Evolutionary conservation across 1,139 yeast genomes (phyloP), one percentile per base, ranked within the genome.

Genomic region (Yamadazyma mexicana): DNA sequence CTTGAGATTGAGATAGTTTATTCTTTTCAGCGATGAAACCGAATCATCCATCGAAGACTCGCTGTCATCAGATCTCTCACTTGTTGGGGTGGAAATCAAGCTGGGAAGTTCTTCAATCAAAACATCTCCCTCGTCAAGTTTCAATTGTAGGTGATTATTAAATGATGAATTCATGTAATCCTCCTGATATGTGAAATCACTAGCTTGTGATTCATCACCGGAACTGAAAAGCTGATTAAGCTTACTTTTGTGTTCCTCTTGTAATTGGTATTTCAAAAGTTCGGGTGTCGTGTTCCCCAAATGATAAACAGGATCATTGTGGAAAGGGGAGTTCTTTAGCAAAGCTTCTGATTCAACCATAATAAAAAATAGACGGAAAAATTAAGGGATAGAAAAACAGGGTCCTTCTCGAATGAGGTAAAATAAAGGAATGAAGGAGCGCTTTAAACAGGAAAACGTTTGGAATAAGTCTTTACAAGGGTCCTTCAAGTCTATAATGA

Each of bases 201-300:
- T 34, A 9, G 31, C 42, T 6, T 16, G 12, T 7, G 4, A 5
- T 12, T 30, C 14, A 12, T 28, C 35, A 11, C 32, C 39, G 9
- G 20, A 4, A 35, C 29, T 35, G 17, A 40, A 45, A 23, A 62
- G 47, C 29, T 62, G 69, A 24, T 48, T 48, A 36, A 64, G 35
- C 35, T 61, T 61, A 35, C 47, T 49, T 31, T 72, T 55, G 43
- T 64, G 58, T 46, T 70, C 74, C 45, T 72, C 74, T 49, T 68
- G 74, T 30, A 72, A 58, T 50, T 71, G 77, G 43, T 69, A 71
- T 49, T 69, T 70, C 43, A 72, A 61, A 23, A 71, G 56, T 3
- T 72, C 77, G 0, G 73, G 66, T 1, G 76, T 70, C 9, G 53
- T 50, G 27, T 48, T 43, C 6, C 48, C 35, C 26, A 50, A 42